Base-by-base conservation (phyloP, 78 protist species). In the Dictyostelium discoideum region DNA sequence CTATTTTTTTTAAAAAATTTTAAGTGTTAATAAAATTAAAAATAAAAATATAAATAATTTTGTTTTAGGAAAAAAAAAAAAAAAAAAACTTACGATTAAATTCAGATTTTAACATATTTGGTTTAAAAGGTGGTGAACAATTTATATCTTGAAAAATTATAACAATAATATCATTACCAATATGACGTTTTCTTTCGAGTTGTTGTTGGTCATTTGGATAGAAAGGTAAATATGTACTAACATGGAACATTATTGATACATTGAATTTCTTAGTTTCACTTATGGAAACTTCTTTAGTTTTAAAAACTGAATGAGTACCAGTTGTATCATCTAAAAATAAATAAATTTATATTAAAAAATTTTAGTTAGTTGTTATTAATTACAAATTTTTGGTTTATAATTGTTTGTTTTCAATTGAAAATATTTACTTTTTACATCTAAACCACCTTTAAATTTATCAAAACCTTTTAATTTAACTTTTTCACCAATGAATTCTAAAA, bases 221-320 rank as follows among this genome's bases (percentile, higher is more conserved):
- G 67, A 42, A 86, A 24, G 98, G 98, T 26, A 98, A 77, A 29
- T 87, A 44, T 22, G 98, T 92, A 10, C 96, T 79, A 16, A 98
- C 98, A 82, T 98, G 98, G 44, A 80, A 98, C 98, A 98, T 98
- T 40, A 98, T 78, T 82, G 80, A 77, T 24, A 72, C 85, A 42
- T 90, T 90, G 40, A 90, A 77, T 39, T 84, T 84, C n/a, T 74
- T 83, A 73, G 37, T 80, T 24, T 90, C 95, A 73, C 83, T 85
- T 8, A 90, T 82, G 6, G 88, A 18, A 37, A 90, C 39, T n/a
- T 90, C 87, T 48, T 82, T 90, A 4, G 95, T 90, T 18, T 60
- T 82, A 72, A 67, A 63, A 37, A 90, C 76, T 73, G 95, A 90
- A 73, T 90, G 77, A 24, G 60, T 37, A 32, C 95, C 95, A 22